A percentile compares a stretch with the other conserved stretches of the same genome.
Evolutionary conservation across 495 filamentous ascomycete species (phyloP).

Genomic region (Neohortaea acidophila): DNA sequence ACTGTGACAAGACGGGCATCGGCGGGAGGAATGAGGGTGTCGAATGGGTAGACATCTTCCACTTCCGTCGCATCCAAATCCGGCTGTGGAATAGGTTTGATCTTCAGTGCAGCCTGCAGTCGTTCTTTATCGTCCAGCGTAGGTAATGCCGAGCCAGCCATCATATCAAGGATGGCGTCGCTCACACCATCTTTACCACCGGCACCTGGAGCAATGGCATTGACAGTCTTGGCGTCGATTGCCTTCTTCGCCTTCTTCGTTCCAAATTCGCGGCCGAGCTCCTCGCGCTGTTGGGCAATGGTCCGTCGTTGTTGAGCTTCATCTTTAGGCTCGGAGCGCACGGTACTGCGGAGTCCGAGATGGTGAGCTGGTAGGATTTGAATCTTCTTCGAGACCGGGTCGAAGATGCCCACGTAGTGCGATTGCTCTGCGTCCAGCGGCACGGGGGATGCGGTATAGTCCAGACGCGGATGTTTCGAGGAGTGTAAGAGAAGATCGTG

Average conservation of each 20-base stretch:
- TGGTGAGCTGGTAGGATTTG: constrained; percentile 62
- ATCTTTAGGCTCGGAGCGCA: constrained; percentile 26
- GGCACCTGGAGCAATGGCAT: constrained; percentile 41
- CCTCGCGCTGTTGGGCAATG: constrained; percentile 32
- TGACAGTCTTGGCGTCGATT: constrained; percentile 57
- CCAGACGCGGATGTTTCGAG: constrained; percentile 56
- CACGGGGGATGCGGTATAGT: constrained; percentile 40
- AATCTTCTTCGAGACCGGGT: constrained; percentile 55
- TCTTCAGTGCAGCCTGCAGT: constrained; percentile 46
- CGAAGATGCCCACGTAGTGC: constrained; percentile 77
- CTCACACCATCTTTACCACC: constrained; percentile 7
- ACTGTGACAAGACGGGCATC: constrained; percentile 35
- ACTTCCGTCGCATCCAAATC: constrained; percentile 57
- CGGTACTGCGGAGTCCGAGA: constrained; percentile 41
- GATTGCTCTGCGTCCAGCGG: constrained; percentile 49
- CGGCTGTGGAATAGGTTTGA: constrained; percentile 63
- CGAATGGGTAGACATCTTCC: constrained; percentile 67
- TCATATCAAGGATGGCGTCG: constrained; percentile 22
- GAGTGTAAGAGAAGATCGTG: constrained; percentile 66
- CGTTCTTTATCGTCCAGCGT: constrained; percentile 44
- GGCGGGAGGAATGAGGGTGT: constrained; percentile 41
- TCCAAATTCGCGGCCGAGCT: constrained; percentile 78
- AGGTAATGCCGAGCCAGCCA: constrained; percentile 31
- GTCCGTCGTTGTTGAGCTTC: constrained; percentile 34
- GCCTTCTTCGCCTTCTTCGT: constrained; percentile 88